A percentile compares a stretch with the other conserved stretches of the same genome.
These are phyloP conservation scores for Magnolia changhungtana DNA, from an alignment of 164 flowering plant species.

Conservation along the genomic window DNA sequence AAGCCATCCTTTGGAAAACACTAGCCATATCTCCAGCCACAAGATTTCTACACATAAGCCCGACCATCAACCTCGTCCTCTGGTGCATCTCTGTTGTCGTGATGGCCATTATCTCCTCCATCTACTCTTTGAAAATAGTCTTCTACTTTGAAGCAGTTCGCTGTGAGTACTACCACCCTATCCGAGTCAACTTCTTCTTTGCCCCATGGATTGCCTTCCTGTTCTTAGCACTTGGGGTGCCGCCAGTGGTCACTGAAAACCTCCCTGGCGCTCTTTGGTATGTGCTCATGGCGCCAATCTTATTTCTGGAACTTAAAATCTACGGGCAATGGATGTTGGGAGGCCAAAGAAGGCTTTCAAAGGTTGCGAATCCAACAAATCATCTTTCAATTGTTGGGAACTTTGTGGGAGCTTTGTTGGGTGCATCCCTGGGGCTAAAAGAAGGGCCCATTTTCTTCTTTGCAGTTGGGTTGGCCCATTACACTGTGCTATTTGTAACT, in stretches of 20 bases:
- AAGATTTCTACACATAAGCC: conserved; percentile 61
- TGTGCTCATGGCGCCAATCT: conserved; percentile 66
- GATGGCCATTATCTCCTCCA: conserved; percentile 25
- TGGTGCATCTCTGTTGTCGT: conserved; percentile 77
- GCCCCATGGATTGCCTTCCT: conserved; percentile 78
- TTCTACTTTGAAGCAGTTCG: conserved; percentile 86
- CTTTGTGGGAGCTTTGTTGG: conserved; percentile 77
- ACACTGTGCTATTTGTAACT: conserved; percentile 78
- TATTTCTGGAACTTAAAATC: conserved; percentile 72
- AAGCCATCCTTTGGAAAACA: conserved; percentile 85
- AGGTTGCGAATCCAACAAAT: conserved; percentile 84
- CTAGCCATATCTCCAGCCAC: conserved; percentile 60
- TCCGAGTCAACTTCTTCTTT: conserved; percentile 90
- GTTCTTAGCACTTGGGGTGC: conserved; percentile 61
- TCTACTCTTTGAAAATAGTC: conserved; percentile 53
- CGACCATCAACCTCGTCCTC: conserved; percentile 44
- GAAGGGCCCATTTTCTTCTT: conserved; percentile 89
- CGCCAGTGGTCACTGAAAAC: conserved; percentile 35
- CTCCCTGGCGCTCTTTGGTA: conserved; percentile 63
- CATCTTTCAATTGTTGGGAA: conserved; percentile 88
- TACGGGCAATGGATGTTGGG: conserved; percentile 99
- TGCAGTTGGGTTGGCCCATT: conserved; percentile 84
- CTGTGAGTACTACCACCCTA: conserved; percentile 79
- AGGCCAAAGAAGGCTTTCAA: conserved; percentile 72
- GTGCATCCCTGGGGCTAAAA: conserved; percentile 78